These are phyloP conservation scores for Trametes coccinea DNA, from an alignment of 768 basidiomycete genomes.

Conservation along the genomic window DNA sequence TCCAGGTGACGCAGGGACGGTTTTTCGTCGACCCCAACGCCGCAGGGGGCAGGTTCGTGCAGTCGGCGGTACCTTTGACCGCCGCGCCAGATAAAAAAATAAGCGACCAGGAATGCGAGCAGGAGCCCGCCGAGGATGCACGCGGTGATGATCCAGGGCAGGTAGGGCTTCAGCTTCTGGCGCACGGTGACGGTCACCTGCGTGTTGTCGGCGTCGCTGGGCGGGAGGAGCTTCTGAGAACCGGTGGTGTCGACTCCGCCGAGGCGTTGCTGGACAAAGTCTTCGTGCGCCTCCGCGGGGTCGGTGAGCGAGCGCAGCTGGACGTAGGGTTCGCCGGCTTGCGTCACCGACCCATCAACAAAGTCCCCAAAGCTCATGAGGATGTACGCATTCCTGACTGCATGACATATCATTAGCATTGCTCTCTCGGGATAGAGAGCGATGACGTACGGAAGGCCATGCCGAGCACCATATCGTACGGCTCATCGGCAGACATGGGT, in stretches of 20 bases:
- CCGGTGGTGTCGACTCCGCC: constrained; percentile 33
- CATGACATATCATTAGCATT: background rate
- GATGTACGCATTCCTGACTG: constrained; percentile 39
- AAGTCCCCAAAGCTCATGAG: constrained; percentile 38
- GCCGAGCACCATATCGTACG: constrained; percentile 36
- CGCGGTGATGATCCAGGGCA: constrained; percentile 32
- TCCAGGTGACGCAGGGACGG: background rate
- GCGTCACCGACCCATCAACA: constrained; percentile 30
- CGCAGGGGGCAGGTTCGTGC: constrained; percentile 30
- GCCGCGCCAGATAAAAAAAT: constrained; percentile 22
- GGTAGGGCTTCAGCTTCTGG: constrained; percentile 25
- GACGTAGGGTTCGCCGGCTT: constrained; percentile 33
- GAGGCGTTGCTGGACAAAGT: constrained; percentile 35
- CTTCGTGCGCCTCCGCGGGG: constrained; percentile 29
- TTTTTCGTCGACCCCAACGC: constrained; percentile 19
- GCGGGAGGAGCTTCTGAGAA: constrained; percentile 26
- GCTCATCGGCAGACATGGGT: constrained; percentile 19
- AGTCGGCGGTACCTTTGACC: constrained; percentile 26
- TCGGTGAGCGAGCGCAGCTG: constrained; percentile 33
- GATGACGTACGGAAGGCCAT: constrained; percentile 34
- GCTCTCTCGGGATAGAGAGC: background rate
- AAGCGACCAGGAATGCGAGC: constrained; percentile 20
- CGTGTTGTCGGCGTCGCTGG: constrained; percentile 21
- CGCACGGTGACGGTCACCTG: constrained; percentile 13
- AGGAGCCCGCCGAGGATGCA: constrained; percentile 25